Evolutionary conservation across 805 yeast genomes (phyloP).

Genomic region (Monosporozyma servazzii): DNA sequence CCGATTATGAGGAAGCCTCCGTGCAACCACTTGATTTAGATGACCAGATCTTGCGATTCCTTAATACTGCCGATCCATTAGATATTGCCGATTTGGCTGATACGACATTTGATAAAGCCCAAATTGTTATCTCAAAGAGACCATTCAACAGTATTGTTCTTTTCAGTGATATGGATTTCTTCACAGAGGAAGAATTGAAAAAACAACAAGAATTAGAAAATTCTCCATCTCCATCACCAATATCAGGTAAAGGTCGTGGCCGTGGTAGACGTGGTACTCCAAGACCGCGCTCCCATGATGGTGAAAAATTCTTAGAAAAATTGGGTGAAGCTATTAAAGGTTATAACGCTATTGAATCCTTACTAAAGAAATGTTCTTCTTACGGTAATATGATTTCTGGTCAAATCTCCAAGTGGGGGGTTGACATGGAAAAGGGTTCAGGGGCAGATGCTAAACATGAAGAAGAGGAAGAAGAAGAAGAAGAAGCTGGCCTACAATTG

Average conservation of each 20-base stretch:
- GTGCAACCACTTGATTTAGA: slow-evolving; percentile 39
- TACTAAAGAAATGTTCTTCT: slow-evolving; percentile 72
- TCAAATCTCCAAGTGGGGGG: slow-evolving; percentile 84
- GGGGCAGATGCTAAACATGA: slow-evolving; percentile 29
- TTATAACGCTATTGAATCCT: slow-evolving; percentile 88
- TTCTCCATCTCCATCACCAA: slow-evolving; percentile 3
- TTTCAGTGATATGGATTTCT: slow-evolving; percentile 50
- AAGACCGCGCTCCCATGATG: slow-evolving; percentile 45
- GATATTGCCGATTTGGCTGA: slow-evolving; percentile 78
- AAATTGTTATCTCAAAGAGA: slow-evolving; percentile 50
- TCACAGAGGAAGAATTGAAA: slow-evolving; percentile 26
- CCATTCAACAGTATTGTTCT: slow-evolving; percentile 57
- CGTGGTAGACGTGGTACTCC: slow-evolving; percentile 30
- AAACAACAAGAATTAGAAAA: slow-evolving; percentile 13
- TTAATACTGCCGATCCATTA: slow-evolving; percentile 65
- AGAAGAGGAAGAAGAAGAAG: slow-evolving; percentile 12
- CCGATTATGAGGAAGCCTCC: slow-evolving; percentile 22
- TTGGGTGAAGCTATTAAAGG: slow-evolving; percentile 69
- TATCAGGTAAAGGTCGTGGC: slow-evolving; percentile 17
- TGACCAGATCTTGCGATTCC: slow-evolving; percentile 58
- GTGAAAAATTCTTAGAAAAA: slow-evolving; percentile 65
- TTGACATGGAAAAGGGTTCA: slow-evolving; percentile 49
- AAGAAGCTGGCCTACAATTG: slow-evolving; percentile 8
- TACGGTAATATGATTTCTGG: slow-evolving; percentile 62
- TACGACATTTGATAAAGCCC: slow-evolving; percentile 58